Percentiles rank a stretch among this genome's conserved stretches.
Conservation (phyloP, 2,329 filamentous ascomycete genomes). For the Colletotrichum coccodes region DNA sequence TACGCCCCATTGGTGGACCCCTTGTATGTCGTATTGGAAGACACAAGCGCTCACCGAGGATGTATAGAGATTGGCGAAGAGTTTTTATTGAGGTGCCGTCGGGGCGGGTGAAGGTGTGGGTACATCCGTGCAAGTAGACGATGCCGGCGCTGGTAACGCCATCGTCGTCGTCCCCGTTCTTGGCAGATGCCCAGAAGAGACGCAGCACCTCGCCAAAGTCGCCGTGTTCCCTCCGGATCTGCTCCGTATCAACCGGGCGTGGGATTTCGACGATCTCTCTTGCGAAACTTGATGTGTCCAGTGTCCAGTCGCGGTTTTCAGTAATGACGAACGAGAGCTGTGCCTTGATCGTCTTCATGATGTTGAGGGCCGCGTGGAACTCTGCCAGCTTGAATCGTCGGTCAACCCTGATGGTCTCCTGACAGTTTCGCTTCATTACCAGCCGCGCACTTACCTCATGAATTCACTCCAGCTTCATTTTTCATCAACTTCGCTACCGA, state of each 20-base stretch:
- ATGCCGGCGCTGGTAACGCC: conserved; percentile 6
- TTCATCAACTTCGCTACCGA: not conserved
- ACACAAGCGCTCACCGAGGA: conserved; percentile 51
- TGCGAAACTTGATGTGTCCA: conserved; percentile 38
- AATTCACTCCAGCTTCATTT: not conserved
- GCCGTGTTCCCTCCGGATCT: conserved; percentile 47
- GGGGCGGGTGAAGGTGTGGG: conserved; percentile 47
- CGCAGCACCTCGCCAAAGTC: conserved; percentile 44
- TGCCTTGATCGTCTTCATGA: conserved; percentile 51
- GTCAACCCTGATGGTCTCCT: not conserved
- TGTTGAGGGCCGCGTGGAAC: conserved; percentile 46
- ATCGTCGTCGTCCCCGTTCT: conserved; percentile 10
- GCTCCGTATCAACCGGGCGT: not conserved
- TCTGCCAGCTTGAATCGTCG: conserved; percentile 51
- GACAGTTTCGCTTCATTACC: not conserved
- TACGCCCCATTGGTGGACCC: conserved; percentile 40
- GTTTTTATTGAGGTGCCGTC: conserved; percentile 51
- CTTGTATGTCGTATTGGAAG: conserved; percentile 52
- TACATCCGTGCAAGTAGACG: conserved; percentile 54
- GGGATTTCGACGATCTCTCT: not conserved
- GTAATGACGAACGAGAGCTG: conserved; percentile 60
- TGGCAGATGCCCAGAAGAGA: conserved; percentile 39
- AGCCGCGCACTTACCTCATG: not conserved
- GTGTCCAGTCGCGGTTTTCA: conserved; percentile 62
- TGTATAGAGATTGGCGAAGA: conserved; percentile 59